Percentiles rank a stretch among this genome's conserved stretches.
Evolutionary conservation across 139 green algal genomes (phyloP).

Genomic region (Asterochloris sp.): DNA sequence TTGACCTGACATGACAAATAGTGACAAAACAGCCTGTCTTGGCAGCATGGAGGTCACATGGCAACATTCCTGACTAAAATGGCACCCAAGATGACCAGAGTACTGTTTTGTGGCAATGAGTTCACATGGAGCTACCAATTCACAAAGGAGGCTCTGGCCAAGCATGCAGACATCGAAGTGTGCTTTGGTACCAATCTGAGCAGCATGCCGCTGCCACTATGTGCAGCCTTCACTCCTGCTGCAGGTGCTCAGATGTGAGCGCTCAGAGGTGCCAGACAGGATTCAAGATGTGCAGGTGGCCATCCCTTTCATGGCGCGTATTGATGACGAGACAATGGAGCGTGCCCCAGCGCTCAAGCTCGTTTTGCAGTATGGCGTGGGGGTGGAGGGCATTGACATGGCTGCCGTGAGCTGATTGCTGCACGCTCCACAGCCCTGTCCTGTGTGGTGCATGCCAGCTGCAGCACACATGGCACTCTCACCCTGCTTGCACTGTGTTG

Average conservation of each 20-base stretch:
- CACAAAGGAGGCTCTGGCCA: not conserved
- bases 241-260: conserved; percentile 32
- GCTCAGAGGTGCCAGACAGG: conserved; percentile 24
- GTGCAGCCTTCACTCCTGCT: not conserved
- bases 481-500: not conserved
- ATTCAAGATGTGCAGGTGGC: conserved; percentile 41
- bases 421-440: not conserved
- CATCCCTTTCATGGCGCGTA: conserved; percentile 49
- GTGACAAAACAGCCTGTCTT: no score
- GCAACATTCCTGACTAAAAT: no score
- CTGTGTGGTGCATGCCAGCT: not conserved
- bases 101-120: conserved; percentile 4
- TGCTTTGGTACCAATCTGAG: not conserved
- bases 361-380: conserved; percentile 68
- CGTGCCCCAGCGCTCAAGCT: conserved; percentile 37
- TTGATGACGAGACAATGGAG: conserved; percentile 36
- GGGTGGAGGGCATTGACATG: conserved; percentile 61
- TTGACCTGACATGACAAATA: no score
- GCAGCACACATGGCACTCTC: not conserved
- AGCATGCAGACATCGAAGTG: not conserved
- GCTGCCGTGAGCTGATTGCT: conserved; percentile 15
- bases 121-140: conserved; percentile 3
- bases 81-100: not conserved
- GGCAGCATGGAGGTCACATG: no score
- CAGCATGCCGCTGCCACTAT: not conserved